Evolutionary conservation across 805 yeast genomes (phyloP), one percentile per base, ranked within the genome.

Genomic region (Metschnikowia gruessii): DNA sequence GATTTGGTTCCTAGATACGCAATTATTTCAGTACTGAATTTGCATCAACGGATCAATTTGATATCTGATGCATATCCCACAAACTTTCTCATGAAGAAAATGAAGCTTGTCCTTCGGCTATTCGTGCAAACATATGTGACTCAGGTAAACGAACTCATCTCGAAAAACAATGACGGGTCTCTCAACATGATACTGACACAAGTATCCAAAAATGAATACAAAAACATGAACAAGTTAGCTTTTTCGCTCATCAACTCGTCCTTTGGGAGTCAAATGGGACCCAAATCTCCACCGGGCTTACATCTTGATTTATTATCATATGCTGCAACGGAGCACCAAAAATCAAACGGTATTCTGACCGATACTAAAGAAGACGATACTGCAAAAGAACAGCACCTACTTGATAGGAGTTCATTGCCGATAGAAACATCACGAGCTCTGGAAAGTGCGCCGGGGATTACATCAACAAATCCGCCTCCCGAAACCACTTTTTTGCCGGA

Each of bases 101-200:
- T 77, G 57, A 69, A 79, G 45, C 69, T 82, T 42, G 80, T 83
- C 22, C 63, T 83, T 22, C 78, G 80, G 16, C 62, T 83, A 26
- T 83, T 82, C 53, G 70, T 79, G 13, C 85, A 81, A 55, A 81
- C 87, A 0, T 83, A 82, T 59, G 74, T 77, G 1, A 74, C 75
- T 31, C 85, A 81, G 59, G 73, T 82, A 47, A 68, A 59, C 40
- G 65, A 60, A 31, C 51, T 70, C 33, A 46, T 70, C 16, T 49
- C 50, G 22, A 58, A 56, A 16, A 56, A 59, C 30, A 60, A 60
- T 15, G 61, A 57, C 45, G 56, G 57, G 28, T 48, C 52, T 24
- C 55, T 57, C 4, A 35, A 28, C 12, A 24, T 17, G 29, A 34
- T 19, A 7, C 22, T 41, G 26, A 40, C 46, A 3, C 45, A 33